phyloP scores from a whole-genome alignment of 2,329 filamentous ascomycete genomes.

The Talaromyces amestolkiae region DNA sequence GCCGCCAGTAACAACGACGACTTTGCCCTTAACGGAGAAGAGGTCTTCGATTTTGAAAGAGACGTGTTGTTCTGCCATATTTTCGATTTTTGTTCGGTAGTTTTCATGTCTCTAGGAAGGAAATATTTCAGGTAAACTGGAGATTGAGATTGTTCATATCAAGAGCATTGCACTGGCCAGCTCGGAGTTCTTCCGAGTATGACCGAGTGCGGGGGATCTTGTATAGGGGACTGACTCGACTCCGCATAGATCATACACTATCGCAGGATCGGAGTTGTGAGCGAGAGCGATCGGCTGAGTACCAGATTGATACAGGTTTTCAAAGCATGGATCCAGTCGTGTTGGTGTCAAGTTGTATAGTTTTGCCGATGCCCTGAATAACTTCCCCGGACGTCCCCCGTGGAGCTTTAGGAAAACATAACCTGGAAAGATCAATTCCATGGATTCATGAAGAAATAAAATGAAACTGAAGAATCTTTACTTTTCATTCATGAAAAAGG shows the following conservation, averaged over 20 bases:
- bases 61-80: slow-evolving; percentile 15
- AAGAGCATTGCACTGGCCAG: not conserved
- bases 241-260: not conserved
- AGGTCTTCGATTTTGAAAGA: slow-evolving; percentile 17
- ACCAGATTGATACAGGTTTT: not conserved
- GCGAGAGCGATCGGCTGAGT: not conserved
- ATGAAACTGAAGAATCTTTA: not conserved
- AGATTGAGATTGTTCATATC: not conserved
- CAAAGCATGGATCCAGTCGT: not conserved
- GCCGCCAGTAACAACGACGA: slow-evolving; percentile 22
- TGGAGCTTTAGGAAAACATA: too few relatives aligned
- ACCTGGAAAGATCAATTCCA: too few relatives aligned
- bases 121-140: not conserved
- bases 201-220: not conserved
- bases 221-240: not conserved
- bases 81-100: not conserved
- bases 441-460: too few relatives aligned
- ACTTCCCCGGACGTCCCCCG: not conserved
- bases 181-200: not conserved
- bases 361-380: not conserved
- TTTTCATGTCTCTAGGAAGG: not conserved
- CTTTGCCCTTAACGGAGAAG: slow-evolving; percentile 15
- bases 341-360: not conserved
- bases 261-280: not conserved
- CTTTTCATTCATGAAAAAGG: not conserved